These are phyloP conservation scores for Metschnikowia matae DNA, from an alignment of 805 yeast genomes.

Conservation along the genomic window DNA sequence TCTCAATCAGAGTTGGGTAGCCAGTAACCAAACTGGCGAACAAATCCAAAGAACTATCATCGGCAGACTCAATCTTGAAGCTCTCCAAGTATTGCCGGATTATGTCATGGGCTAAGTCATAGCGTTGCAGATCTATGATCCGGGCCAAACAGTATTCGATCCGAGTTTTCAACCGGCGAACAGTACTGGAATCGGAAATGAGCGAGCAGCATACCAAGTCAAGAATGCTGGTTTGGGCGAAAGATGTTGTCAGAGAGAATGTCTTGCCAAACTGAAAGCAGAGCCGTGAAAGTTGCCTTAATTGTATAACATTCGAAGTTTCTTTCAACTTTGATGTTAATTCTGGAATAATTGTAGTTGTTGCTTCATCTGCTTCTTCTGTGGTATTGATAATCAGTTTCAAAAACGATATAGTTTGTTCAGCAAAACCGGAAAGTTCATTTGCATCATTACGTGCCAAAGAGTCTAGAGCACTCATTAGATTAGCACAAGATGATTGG, in stretches of 20 bases:
- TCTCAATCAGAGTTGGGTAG: neutral
- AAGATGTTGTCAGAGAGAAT: slow-evolving; percentile 1
- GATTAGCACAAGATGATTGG: neutral
- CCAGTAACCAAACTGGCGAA: neutral
- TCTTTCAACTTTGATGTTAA: neutral
- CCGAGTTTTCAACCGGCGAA: neutral
- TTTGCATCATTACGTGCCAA: neutral
- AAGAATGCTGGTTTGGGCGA: neutral
- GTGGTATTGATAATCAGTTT: neutral
- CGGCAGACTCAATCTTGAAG: neutral
- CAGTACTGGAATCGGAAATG: neutral
- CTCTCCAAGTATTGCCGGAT: neutral
- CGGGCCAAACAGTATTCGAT: slow-evolving; percentile 1
- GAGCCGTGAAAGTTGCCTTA: slow-evolving; percentile 7
- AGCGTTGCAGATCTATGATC: neutral
- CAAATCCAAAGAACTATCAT: neutral
- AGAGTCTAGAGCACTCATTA: neutral
- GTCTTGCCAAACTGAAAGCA: slow-evolving; percentile 10
- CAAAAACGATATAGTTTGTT: neutral
- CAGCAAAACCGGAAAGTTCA: neutral
- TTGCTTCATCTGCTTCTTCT: neutral
- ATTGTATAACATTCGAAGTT: neutral
- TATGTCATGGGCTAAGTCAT: neutral
- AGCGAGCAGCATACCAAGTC: slow-evolving; percentile 2
- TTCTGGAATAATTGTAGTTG: neutral